A percentile compares a stretch with the other conserved stretches of the same genome.
Conservation (phyloP, 225 moss, liverwort and hornwort species). For the Climacium dendroides region DNA sequence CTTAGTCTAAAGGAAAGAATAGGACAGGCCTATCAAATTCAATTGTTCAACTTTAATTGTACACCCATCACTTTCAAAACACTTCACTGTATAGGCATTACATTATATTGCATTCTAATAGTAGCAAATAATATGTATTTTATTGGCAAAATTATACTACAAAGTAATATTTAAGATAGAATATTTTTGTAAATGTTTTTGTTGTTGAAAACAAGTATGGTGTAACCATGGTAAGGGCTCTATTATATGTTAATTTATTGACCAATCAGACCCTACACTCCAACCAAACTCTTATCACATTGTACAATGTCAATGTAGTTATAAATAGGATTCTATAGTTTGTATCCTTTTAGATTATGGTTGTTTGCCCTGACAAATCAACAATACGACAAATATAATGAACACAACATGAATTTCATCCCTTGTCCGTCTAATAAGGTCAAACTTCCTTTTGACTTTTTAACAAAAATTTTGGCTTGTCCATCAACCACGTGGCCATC, state of each 20-base stretch:
- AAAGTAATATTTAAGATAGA: rapidly evolving
- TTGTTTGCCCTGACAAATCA: no score
- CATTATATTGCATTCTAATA: neutral
- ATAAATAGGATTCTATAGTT: neutral
- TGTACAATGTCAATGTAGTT: rapidly evolving
- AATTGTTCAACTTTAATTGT: neutral
- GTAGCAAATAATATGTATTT: neutral
- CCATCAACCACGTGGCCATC: no score
- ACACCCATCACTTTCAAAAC: rapidly evolving
- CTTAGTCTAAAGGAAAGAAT: neutral
- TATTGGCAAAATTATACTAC: neutral
- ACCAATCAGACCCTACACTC: neutral
- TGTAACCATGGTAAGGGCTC: neutral
- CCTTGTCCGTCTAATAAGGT: no score
- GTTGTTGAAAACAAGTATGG: neutral
- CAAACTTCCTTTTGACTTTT: no score
- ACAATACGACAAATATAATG: no score
- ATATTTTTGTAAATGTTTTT: neutral
- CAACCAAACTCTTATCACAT: neutral
- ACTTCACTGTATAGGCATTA: neutral
- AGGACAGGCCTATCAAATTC: neutral
- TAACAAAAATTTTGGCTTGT: no score
- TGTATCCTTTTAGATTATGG: no score
- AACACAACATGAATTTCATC: no score
- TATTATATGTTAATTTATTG: neutral